phyloP scores from a whole-genome alignment of 1,284 basidiomycete genomes.

The Thecaphora frezii region DNA sequence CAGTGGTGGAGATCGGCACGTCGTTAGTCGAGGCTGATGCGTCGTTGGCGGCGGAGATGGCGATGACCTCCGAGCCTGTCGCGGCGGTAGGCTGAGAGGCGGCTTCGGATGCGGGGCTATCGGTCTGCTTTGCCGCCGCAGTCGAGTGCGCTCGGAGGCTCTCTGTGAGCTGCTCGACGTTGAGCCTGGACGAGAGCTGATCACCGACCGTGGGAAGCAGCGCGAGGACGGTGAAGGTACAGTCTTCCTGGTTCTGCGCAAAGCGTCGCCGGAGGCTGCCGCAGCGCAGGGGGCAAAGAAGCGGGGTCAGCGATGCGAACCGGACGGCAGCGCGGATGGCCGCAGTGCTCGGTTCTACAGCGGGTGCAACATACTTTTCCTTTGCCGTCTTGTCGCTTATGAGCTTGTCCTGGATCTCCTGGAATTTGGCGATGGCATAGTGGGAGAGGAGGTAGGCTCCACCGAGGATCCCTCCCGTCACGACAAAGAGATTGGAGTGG shows the following conservation, averaged over 20 bases:
- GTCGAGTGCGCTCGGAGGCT: slow-evolving; percentile 65
- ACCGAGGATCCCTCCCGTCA: slow-evolving; percentile 64
- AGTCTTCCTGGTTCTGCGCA: slow-evolving; percentile 77
- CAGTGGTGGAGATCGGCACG: no score
- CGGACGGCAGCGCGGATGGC: slow-evolving; percentile 1
- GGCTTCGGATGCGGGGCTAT: slow-evolving; percentile 7
- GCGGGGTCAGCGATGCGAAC: not conserved
- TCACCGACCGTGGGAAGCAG: slow-evolving; percentile 75
- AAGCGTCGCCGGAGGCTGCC: slow-evolving; percentile 74
- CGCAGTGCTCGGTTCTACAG: slow-evolving; percentile 1
- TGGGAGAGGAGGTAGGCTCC: slow-evolving; percentile 70
- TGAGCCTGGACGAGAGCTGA: slow-evolving; percentile 74
- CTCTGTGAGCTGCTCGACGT: slow-evolving; percentile 76
- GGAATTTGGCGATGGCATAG: slow-evolving; percentile 70
- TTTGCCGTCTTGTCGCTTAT: slow-evolving; percentile 69
- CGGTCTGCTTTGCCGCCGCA: not conserved
- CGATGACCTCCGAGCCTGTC: not conserved
- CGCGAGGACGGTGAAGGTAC: slow-evolving; percentile 76
- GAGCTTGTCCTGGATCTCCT: slow-evolving; percentile 71
- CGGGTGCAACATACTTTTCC: slow-evolving; percentile 78
- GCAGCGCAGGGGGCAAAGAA: not conserved
- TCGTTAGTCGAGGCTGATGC: no score
- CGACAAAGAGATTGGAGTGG: slow-evolving; percentile 47
- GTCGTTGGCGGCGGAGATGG: no score
- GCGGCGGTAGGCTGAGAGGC: not conserved